Evolutionary conservation across 2,329 filamentous ascomycete genomes (phyloP), one percentile per base, ranked within the genome.

Genomic region (Sarocladium brachiariae): DNA sequence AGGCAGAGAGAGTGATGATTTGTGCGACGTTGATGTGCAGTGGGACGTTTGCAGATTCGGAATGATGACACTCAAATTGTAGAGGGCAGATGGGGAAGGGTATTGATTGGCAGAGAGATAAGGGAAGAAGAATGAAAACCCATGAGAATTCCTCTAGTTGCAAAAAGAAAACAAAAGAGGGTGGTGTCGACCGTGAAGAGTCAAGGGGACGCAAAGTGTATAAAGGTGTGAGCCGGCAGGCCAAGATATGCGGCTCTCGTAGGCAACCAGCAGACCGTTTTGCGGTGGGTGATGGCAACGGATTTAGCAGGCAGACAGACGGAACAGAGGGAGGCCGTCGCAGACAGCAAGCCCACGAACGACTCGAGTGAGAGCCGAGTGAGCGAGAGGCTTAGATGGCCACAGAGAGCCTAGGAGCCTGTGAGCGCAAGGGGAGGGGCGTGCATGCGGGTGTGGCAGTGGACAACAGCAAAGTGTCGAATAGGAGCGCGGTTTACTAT

Each of bases 181-280:
- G 25, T 31, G 43, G 43, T 33, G 43, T 18, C 43, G 25, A 47
- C 25, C 27, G 27, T 7, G 27, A 30, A 30, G 13, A 30, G 27
- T 30, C 13, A 47, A 31, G 24, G 25, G n/a, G 25, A 47, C n/a
- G 16, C 23, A 25, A 43, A 43, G 19, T 43, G 39, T 43, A 47
- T 13, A 33, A 47, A 31, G 43, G 43, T 23, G 43, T 33, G 43
- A 31, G 19, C 16, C 13, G 39, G 39, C 24, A 47, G 27, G 43
- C 25, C 43, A 30, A 33, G 18, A 14, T 33, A 47, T 47, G 43
- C 43, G 43, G 43, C 43, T 47, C 43, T 47, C 43, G 14, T 25
- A 47, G 25, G 43, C 43, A 47, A 23, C 43, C 43, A 33, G 25
- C 21, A 25, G 43, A n/a, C 19, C 10, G 21, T 4, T 6, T 19